Evolutionary conservation across 805 yeast species (phyloP), one percentile per base, ranked within the genome.

Genomic region (Schwanniomyces pseudopolymorphus): DNA sequence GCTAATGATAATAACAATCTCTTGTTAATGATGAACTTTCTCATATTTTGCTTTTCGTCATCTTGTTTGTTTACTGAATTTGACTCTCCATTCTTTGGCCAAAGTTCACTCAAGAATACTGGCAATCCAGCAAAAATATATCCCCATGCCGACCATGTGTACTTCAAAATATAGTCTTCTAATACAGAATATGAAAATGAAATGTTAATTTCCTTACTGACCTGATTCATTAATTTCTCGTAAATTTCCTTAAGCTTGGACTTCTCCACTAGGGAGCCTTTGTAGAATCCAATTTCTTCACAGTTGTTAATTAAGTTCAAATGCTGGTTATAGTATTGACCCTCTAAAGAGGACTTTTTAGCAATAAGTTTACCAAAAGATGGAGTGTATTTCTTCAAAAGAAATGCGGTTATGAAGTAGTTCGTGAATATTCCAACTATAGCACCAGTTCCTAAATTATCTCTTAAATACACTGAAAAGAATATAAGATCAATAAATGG

Each of bases 121-220:
- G 98, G 98, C 51, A 91, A 77, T 1, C 96, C 86, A 0, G 96
- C 88, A 69, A 89, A 90, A 19, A 90, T 66, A 62, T 89, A 90
- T n/a, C 97, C 97, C 68, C 91, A 78, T 0, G 95, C 96, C 3
- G 96, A 89, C 97, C 97, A 91, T 10, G 92, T 82, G 60, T 88
- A 89, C 67, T 90, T 91, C 64, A 91, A 77, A 40, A 90, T 81
- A 59, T 89, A 89, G 60, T 89, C 95, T 69, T 91, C 97, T 48
- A 87, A 65, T 50, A 88, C 74, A 43, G 83, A 84, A 63, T 89
- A 91, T 9, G 76, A 67, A 46, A 87, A 83, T 49, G 86, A 79
- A 35, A 78, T 72, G 49, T 79, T 73, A 54, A 83, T 80, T 47
- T 83, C 80, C 44, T 71, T 70, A 39, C 75, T 65, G 46, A 81